phyloP scores from a whole-genome alignment of 106 monocot species.

The Narthecium ossifragum region DNA sequence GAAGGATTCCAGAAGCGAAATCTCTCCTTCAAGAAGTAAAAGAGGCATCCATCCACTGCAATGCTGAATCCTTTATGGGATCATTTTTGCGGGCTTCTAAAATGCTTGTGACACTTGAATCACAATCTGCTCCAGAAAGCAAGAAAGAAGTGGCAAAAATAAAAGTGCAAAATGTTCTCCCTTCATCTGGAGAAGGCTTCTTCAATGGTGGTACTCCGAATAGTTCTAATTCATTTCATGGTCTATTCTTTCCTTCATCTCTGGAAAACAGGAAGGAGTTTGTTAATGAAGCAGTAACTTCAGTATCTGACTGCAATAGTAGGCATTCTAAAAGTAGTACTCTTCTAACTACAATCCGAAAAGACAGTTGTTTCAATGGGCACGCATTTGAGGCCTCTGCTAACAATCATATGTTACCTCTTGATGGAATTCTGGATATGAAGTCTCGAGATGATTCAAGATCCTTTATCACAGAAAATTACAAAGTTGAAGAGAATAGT shows the following conservation, averaged over 20 bases:
- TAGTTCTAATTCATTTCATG: background rate
- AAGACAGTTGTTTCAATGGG: background rate
- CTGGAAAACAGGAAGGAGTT: background rate
- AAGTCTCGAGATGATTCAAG: background rate
- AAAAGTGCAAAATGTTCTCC: background rate
- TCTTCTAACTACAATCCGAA: background rate
- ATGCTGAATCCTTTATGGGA: slow-evolving; percentile 7
- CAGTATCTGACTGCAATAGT: background rate
- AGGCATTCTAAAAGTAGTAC: background rate
- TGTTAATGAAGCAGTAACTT: background rate
- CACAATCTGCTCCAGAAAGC: background rate
- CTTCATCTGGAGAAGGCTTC: background rate
- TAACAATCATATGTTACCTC: background rate
- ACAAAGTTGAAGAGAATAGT: slow-evolving; percentile 1
- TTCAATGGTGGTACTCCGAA: background rate
- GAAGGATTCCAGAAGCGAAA: slow-evolving; percentile 27
- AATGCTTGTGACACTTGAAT: slow-evolving; percentile 12
- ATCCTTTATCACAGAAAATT: too few relatives aligned
- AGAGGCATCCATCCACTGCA: slow-evolving; percentile 1
- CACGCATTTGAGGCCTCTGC: background rate
- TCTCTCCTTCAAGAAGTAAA: slow-evolving; percentile 7
- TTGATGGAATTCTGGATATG: background rate
- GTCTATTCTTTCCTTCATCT: background rate
- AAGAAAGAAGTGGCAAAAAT: background rate
- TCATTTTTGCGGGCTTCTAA: slow-evolving; percentile 14